Evolutionary conservation across 306 rosid genomes (phyloP).

Genomic region (Albizia julibrissin): DNA sequence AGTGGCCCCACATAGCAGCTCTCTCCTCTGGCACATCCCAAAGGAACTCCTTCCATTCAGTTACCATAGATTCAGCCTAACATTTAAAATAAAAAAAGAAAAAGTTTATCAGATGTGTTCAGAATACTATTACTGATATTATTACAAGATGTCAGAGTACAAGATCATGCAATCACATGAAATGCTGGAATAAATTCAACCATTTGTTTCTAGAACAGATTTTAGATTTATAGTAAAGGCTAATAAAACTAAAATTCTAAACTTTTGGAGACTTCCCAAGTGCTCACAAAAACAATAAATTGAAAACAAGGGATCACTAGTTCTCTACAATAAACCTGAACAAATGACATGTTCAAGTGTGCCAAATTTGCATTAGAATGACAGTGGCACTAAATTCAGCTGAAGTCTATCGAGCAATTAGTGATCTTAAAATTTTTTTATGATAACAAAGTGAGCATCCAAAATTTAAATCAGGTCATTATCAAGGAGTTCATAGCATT

Average conservation of each 20-base stretch:
- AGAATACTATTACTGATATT: conserved; percentile 22
- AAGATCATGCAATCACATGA: neutral
- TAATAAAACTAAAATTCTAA: conserved; percentile 20
- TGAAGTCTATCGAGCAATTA: conserved; percentile 16
- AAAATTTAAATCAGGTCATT: conserved; percentile 4
- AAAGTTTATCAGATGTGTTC: conserved; percentile 21
- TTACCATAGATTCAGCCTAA: conserved; percentile 98
- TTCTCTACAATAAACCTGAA: conserved; percentile 23
- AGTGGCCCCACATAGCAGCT: conserved; percentile 91
- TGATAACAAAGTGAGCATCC: neutral
- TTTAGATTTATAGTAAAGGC: conserved; percentile 17
- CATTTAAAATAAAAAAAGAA: conserved; percentile 25
- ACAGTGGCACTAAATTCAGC: conserved; percentile 11
- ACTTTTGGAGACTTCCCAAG: neutral
- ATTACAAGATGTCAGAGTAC: conserved; percentile 1
- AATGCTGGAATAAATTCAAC: conserved; percentile 26
- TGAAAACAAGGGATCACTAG: conserved; percentile 23
- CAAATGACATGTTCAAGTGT: conserved; percentile 22
- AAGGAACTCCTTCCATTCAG: conserved; percentile 97
- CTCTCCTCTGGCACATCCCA: conserved; percentile 99
- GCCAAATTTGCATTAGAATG: conserved; percentile 26
- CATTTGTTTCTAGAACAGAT: neutral
- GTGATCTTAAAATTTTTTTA: neutral
- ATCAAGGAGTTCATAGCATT: neutral
- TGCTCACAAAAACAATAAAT: conserved; percentile 19